Conservation (phyloP, 1,284 basidiomycete genomes). For the Ceratobasidium theobromae region DNA sequence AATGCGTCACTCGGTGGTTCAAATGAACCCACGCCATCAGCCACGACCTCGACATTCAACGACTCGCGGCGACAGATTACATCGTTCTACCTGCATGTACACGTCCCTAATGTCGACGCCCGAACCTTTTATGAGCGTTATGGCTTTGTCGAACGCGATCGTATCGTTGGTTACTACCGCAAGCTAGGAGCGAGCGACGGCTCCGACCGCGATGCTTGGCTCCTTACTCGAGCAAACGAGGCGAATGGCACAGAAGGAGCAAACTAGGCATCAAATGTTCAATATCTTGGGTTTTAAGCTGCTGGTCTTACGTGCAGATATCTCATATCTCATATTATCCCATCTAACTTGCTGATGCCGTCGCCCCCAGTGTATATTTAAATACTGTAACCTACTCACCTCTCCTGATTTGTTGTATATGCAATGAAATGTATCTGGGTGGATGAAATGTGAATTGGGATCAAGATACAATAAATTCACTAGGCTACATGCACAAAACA, state of each 20-base stretch:
- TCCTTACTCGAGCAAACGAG: slow-evolving; percentile 53
- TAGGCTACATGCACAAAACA: too few species aligned
- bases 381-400: slow-evolving; percentile 14
- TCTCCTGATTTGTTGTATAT: not conserved
- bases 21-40: not conserved
- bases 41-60: slow-evolving; percentile 30
- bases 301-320: not conserved
- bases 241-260: not conserved
- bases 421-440: not conserved
- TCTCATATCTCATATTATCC: not conserved
- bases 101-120: slow-evolving; percentile 67
- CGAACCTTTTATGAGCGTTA: slow-evolving; percentile 77
- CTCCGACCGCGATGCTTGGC: slow-evolving; percentile 73
- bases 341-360: not conserved
- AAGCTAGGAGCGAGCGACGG: slow-evolving; percentile 51
- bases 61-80: slow-evolving; percentile 49
- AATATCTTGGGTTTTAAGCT: not conserved
- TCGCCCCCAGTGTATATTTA: slow-evolving; percentile 8
- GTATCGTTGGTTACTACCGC: slow-evolving; percentile 77
- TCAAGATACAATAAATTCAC: not conserved
- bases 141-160: slow-evolving; percentile 64
- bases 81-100: slow-evolving; percentile 76
- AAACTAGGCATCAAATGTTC: not conserved
- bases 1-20: not conserved
- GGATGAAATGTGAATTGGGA: not conserved